Conservation (phyloP, 805 yeast species). For the Wickerhamomyces tratensis region DNA sequence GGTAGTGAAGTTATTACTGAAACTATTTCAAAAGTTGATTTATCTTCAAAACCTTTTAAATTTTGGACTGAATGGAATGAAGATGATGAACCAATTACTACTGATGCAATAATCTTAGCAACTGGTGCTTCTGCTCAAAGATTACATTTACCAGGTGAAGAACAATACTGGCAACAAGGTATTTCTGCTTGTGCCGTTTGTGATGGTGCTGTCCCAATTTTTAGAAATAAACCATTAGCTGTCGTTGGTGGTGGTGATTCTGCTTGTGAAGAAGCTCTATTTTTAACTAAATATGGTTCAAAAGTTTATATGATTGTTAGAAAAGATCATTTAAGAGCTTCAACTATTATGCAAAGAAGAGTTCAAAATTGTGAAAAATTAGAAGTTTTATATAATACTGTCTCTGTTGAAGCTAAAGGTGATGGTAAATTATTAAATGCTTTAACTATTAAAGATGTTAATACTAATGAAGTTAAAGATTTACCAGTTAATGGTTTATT, state of each 20-base stretch:
- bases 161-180: conserved; percentile 97
- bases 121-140: conserved; percentile 99
- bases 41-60: conserved; percentile 84
- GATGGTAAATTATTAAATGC: conserved; percentile 74
- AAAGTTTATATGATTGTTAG: conserved; percentile 91
- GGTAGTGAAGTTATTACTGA: conserved; percentile 95
- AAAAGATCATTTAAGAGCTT: conserved; percentile 91
- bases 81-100: conserved; percentile 81
- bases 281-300: conserved; percentile 95
- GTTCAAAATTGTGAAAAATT: conserved; percentile 76
- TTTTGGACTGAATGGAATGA: conserved; percentile 95
- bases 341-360: conserved; percentile 95
- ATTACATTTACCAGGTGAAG: conserved; percentile 92
- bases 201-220: conserved; percentile 99
- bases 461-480: conserved; percentile 59
- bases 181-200: conserved; percentile 99
- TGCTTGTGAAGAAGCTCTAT: conserved; percentile 98
- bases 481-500: conserved; percentile 83
- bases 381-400: conserved; percentile 83
- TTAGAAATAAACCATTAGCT: conserved; percentile 95
- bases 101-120: conserved; percentile 88
- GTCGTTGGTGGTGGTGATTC: conserved; percentile 99
- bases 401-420: conserved; percentile 84
- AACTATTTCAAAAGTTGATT: conserved; percentile 87
- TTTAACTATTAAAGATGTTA: conserved; percentile 58